These are phyloP conservation scores for Silene latifolia DNA, from an alignment of 148 eudicot species.

Conservation along the genomic window DNA sequence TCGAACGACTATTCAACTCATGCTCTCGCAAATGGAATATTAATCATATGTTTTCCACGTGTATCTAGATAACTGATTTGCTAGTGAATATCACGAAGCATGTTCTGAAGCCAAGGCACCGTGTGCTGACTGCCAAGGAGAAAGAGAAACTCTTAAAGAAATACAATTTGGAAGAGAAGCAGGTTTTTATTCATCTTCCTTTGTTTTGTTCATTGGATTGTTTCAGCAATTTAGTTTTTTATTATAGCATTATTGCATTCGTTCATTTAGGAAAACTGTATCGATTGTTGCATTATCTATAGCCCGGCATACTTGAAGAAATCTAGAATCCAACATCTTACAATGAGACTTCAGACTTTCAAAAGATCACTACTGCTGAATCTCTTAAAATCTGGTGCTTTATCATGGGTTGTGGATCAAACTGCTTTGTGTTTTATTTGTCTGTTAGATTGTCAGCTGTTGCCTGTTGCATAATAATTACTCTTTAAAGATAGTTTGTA, in stretches of 20 bases:
- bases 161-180: conserved; percentile 75
- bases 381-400: neutral
- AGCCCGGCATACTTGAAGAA: neutral
- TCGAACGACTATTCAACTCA: neutral
- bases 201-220: neutral
- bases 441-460: too few species aligned
- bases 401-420: neutral
- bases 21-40: neutral
- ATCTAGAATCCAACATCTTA: conserved; percentile 1
- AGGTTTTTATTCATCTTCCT: conserved; percentile 36
- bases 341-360: neutral
- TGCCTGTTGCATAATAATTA: too few species aligned
- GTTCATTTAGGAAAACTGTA: neutral
- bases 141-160: conserved; percentile 66
- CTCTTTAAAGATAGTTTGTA: too few species aligned
- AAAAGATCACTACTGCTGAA: neutral
- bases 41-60: conserved; percentile 4
- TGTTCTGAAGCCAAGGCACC: conserved; percentile 75
- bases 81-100: conserved; percentile 85
- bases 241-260: neutral
- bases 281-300: conserved; percentile 1
- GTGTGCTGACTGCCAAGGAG: conserved; percentile 54
- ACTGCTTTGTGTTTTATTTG: neutral
- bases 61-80: conserved; percentile 76
- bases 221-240: neutral